Base-by-base conservation (phyloP, 768 basidiomycete genomes). In the Candolleomyces eurysporus region DNA sequence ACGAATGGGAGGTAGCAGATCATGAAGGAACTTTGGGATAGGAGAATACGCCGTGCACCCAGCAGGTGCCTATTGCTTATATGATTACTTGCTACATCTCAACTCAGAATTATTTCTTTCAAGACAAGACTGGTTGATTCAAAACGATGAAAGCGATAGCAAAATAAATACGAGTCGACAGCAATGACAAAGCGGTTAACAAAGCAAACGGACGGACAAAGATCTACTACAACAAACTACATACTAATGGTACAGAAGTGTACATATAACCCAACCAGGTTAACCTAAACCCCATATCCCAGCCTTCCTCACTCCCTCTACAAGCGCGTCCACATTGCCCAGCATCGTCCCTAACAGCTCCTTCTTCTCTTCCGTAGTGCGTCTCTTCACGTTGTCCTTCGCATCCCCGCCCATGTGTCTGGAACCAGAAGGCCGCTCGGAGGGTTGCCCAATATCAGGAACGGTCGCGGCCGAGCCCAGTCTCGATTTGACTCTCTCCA, bases 301-400 rank as follows among this genome's bases (percentile, higher is more conserved):
- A 0, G 91, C 92, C 73, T 87, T 90, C 63, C 89, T 80, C 39
- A 96, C 90, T 0, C 93, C 89, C 63, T 93, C 92, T 5, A 96
- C 92, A 10, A 96, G 80, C 32, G 91, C 89, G 70, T 96, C 94
- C 3, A 96, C 94, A 70, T 96, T 96, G 4, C 92, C 94, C 48
- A 96, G 73, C 85, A 94, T 88, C 49, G 84, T 87, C 0, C 90
- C 89, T 60, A 96, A 68, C 48, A 91, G 71, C 69, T 86, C 85
- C 72, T 89, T 93, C 78, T 94, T 94, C 75, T 94, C 90, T 61
- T 91, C 88, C 48, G 86, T 92, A 48, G 86, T 89, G 66, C 81
- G 64, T 32, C 40, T 62, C 39, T 54, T 59, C 10, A 19, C 51
- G 46, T 39, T 42, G 48, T 60, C 43, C 42, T 19, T 43, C 43